Percentiles rank a stretch among this genome's conserved stretches.
Evolutionary conservation across 371 early-diverging fungal species (phyloP).

Genomic region (Mucor piriformis): DNA sequence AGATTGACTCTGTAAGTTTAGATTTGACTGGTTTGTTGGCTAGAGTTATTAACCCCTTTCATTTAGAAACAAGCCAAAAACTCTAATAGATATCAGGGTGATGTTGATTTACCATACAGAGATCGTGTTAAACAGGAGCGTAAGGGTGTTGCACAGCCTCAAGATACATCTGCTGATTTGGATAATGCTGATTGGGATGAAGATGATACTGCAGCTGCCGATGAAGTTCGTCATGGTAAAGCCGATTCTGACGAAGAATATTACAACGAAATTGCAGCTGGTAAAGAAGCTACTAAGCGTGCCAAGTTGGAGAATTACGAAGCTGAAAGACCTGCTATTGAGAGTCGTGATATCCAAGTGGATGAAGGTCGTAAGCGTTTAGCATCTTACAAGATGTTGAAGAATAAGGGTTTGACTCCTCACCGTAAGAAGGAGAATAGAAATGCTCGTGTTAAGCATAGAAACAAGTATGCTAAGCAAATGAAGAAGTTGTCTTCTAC

Average conservation of each 20-base stretch:
- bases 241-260: constrained; percentile 57
- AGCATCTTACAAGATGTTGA: constrained; percentile 87
- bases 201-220: constrained; percentile 52
- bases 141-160: constrained; percentile 62
- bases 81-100: constrained; percentile 64
- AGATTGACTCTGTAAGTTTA: constrained; percentile 67
- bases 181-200: constrained; percentile 66
- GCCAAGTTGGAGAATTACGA: constrained; percentile 51
- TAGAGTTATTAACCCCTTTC: background rate
- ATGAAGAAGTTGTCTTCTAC: constrained; percentile 87
- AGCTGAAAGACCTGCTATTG: constrained; percentile 43
- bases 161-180: constrained; percentile 63
- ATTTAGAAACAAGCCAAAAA: constrained; percentile 45
- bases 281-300: constrained; percentile 53
- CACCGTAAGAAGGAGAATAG: constrained; percentile 91
- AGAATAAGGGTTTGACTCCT: constrained; percentile 95
- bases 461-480: constrained; percentile 83
- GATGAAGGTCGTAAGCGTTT: constrained; percentile 75
- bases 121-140: constrained; percentile 54
- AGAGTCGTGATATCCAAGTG: constrained; percentile 46
- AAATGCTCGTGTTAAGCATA: constrained; percentile 95
- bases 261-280: constrained; percentile 54
- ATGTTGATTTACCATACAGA: constrained; percentile 79
- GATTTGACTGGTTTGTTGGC: background rate
- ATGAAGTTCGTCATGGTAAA: constrained; percentile 34